A percentile compares a stretch with the other conserved stretches of the same genome.
phyloP scores from a whole-genome alignment of 2,329 filamentous ascomycete species.

The Xylaria sp. region DNA sequence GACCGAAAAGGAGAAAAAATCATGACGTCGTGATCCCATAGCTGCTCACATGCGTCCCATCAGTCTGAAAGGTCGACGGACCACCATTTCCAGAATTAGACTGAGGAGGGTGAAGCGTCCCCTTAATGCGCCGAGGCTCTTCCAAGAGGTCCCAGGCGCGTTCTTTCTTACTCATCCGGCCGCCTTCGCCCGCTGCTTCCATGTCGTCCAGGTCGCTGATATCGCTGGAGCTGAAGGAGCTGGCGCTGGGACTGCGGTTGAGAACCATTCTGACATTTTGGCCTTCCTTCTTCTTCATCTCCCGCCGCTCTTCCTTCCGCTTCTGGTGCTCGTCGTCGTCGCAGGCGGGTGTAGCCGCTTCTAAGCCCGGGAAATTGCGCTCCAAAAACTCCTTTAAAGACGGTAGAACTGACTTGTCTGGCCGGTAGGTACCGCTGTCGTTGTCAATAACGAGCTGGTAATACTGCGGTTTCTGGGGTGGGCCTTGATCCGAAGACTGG shows the following conservation, averaged over 20 bases:
- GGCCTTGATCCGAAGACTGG: conserved; percentile 60
- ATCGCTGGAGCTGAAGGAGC: conserved; percentile 62
- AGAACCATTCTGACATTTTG: conserved; percentile 63
- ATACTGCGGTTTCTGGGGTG: conserved; percentile 60
- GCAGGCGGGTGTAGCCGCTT: conserved; percentile 79
- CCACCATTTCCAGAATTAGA: conserved; percentile 1
- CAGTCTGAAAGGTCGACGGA: conserved; percentile 18
- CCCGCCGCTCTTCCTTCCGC: conserved; percentile 80
- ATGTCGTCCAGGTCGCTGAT: conserved; percentile 62
- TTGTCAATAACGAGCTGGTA: conserved; percentile 96
- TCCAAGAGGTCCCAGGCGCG: conserved; percentile 61
- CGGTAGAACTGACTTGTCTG: conserved; percentile 80
- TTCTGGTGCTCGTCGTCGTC: conserved; percentile 77
- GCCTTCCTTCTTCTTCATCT: conserved; percentile 75
- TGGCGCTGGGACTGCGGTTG: conserved; percentile 62
- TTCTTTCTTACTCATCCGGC: conserved; percentile 62
- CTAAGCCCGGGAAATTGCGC: conserved; percentile 79
- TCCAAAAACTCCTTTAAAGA: conserved; percentile 76
- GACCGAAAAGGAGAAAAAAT: background rate
- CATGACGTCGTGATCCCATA: conserved; percentile 4
- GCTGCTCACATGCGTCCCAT: conserved; percentile 6
- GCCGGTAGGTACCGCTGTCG: conserved; percentile 91
- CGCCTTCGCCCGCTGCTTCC: conserved; percentile 52
- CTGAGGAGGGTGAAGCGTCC: conserved; percentile 17
- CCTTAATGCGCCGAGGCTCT: conserved; percentile 59